phyloP scores from a whole-genome alignment of 805 yeast species.

The Myxozyma kluyveri region DNA sequence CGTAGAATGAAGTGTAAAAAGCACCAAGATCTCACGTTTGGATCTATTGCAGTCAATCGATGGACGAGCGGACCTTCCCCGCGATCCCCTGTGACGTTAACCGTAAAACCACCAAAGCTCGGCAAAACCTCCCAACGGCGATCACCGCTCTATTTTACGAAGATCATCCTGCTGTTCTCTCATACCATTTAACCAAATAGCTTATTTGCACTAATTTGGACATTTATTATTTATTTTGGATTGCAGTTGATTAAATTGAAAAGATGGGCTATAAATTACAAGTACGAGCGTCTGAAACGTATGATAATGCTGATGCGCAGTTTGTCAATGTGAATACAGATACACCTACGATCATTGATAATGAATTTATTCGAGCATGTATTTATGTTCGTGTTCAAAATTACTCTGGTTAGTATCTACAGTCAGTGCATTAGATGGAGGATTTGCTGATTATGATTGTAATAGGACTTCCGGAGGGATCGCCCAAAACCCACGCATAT shows the following conservation, averaged over 20 bases:
- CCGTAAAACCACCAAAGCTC: too few relatives aligned
- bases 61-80: too few relatives aligned
- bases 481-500: constrained; percentile 31
- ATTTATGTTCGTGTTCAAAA: constrained; percentile 18
- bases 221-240: background rate
- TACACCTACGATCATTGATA: constrained; percentile 4
- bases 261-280: constrained; percentile 6
- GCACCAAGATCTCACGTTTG: too few relatives aligned
- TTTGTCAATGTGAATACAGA: constrained; percentile 22
- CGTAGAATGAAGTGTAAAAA: too few relatives aligned
- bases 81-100: too few relatives aligned
- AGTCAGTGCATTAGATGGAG: background rate
- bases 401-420: constrained; percentile 9
- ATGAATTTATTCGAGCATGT: constrained; percentile 3
- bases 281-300: constrained; percentile 17
- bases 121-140: too few relatives aligned
- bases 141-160: background rate
- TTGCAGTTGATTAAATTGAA: background rate
- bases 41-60: too few relatives aligned
- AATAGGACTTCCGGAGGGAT: constrained; percentile 18
- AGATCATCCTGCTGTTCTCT: background rate
- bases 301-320: constrained; percentile 1
- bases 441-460: background rate
- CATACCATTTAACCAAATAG: background rate
- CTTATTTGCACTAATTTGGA: background rate